Evolutionary conservation across 306 rosid genomes (phyloP).

Genomic region (Cucumis melo): DNA sequence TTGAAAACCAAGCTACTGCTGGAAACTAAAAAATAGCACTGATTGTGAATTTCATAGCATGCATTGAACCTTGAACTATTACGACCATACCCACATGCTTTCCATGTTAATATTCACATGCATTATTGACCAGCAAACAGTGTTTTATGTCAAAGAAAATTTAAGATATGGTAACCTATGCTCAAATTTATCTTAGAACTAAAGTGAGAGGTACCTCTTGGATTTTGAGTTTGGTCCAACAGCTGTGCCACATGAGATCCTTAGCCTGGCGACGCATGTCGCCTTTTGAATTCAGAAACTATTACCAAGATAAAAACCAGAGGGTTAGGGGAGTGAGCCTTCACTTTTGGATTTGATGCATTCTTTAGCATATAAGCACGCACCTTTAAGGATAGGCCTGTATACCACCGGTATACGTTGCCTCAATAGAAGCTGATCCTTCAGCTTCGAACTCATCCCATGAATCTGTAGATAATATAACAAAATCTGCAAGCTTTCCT

Average conservation of each 20-base stretch:
- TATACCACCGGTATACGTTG: conserved; percentile 61
- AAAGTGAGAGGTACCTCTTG: not conserved
- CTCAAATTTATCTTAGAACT: not conserved
- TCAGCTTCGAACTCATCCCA: conserved; percentile 44
- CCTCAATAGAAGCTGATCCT: conserved; percentile 52
- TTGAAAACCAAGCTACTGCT: not conserved
- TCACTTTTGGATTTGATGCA: not conserved
- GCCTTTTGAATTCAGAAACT: not conserved
- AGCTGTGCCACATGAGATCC: not conserved
- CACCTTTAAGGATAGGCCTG: conserved; percentile 47
- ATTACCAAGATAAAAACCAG: not conserved
- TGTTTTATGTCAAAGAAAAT: not conserved
- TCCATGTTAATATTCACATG: not conserved
- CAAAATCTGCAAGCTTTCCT: conserved; percentile 79
- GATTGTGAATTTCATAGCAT: not conserved
- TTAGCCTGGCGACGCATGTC: not conserved
- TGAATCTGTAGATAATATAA: conserved; percentile 43
- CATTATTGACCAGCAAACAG: not conserved
- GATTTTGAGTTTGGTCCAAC: not conserved
- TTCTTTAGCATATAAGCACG: not conserved
- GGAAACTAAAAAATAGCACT: not conserved
- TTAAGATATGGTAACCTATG: not conserved
- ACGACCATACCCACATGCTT: not conserved
- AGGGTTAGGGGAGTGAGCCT: not conserved
- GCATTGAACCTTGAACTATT: not conserved